These are phyloP conservation scores for Nematodospora anomalae DNA, from an alignment of 1,139 yeast genomes.

Conservation along the genomic window DNA sequence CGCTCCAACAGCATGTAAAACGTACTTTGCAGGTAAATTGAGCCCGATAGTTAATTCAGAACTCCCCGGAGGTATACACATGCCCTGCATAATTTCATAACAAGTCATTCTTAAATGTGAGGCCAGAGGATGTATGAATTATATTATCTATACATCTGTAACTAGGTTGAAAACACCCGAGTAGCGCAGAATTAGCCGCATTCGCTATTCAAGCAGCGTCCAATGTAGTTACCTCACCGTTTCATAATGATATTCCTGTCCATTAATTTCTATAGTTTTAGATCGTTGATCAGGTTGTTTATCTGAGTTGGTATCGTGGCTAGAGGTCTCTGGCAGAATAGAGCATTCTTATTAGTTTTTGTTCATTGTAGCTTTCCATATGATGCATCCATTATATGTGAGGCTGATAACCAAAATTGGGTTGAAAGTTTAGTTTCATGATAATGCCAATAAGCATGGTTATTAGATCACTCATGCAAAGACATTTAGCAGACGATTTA, in stretches of 20 bases:
- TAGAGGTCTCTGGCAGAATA: constrained; percentile 8
- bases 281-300: constrained; percentile 5
- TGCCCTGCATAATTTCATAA: constrained; percentile 8
- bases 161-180: constrained; percentile 13
- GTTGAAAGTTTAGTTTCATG: no score
- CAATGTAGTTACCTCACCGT: constrained; percentile 12
- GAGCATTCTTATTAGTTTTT: constrained; percentile 7
- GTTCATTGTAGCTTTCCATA: constrained; percentile 9
- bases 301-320: constrained; percentile 4
- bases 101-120: constrained; percentile 11
- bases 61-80: constrained; percentile 6
- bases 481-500: no score
- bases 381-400: constrained; percentile 5
- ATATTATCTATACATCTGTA: constrained; percentile 14
- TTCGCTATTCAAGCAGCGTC: constrained; percentile 11
- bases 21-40: constrained; percentile 9
- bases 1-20: constrained; percentile 12
- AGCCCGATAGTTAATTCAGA: constrained; percentile 10
- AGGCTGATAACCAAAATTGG: no score
- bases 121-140: constrained; percentile 11
- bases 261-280: constrained; percentile 4
- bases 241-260: constrained; percentile 10
- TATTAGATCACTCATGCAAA: no score
- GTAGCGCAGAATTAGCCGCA: constrained; percentile 11
- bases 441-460: no score